phyloP scores from a whole-genome alignment of 2,329 filamentous ascomycete genomes.

The Fusarium penzigii region DNA sequence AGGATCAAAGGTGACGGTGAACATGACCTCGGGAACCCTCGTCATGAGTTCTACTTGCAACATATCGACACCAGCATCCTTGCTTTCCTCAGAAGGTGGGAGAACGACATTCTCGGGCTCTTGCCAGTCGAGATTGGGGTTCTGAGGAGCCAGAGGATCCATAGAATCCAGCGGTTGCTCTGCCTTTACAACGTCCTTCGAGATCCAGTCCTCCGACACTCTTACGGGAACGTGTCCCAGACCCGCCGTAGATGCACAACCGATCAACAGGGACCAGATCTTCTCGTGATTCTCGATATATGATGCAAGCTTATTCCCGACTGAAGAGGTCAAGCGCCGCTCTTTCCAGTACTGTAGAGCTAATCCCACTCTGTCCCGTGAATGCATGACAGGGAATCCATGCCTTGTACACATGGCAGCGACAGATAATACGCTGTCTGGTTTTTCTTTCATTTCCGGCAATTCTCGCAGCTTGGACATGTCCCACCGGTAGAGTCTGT shows the following conservation, averaged over 20 bases:
- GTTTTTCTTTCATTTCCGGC: constrained; percentile 43
- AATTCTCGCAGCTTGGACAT: constrained; percentile 57
- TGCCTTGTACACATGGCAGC: constrained; percentile 68
- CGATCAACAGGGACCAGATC: constrained; percentile 68
- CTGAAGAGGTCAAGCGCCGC: constrained; percentile 48
- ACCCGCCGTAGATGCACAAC: constrained; percentile 55
- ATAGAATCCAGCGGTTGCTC: constrained; percentile 43
- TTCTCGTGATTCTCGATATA: constrained; percentile 45
- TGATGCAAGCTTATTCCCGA: constrained; percentile 37
- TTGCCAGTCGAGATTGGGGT: constrained; percentile 65
- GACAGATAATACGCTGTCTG: constrained; percentile 52
- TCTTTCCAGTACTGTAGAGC: constrained; percentile 79
- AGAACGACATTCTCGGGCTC: constrained; percentile 68
- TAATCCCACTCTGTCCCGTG: constrained; percentile 65
- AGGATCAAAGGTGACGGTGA: constrained; percentile 73
- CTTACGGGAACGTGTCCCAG: constrained; percentile 61
- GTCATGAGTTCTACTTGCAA: constrained; percentile 48
- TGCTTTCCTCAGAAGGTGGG: constrained; percentile 46
- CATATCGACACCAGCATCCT: constrained; percentile 53
- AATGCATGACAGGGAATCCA: constrained; percentile 72
- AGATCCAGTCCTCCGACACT: constrained; percentile 74
- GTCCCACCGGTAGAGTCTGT: constrained; percentile 72
- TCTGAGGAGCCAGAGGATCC: constrained; percentile 22
- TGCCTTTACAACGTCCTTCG: constrained; percentile 63
- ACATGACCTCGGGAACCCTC: constrained; percentile 70